phyloP scores from a whole-genome alignment of 495 filamentous ascomycete species.

The Aspergillus hancockii region DNA sequence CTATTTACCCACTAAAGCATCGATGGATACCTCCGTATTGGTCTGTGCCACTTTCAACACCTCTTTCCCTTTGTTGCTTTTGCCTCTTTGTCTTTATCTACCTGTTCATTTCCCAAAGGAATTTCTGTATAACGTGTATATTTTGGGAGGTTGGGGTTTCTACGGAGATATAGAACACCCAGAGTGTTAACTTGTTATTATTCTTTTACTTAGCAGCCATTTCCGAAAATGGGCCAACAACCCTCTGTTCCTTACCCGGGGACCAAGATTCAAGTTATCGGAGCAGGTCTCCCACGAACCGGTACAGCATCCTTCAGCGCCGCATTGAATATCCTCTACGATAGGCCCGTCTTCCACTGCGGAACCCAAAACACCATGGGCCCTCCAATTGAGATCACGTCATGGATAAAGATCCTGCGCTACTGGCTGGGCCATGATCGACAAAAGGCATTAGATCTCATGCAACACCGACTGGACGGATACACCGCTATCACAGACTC shows the following conservation, averaged over 20 bases:
- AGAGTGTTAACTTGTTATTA: no score
- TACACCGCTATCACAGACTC: constrained; percentile 54
- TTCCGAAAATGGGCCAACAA: constrained; percentile 22
- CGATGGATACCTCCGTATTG: no score
- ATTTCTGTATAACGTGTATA: no score
- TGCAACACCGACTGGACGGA: constrained; percentile 68
- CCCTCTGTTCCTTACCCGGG: constrained; percentile 20
- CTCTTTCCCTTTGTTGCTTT: no score
- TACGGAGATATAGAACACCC: no score
- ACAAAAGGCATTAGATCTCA: constrained; percentile 68
- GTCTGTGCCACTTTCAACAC: no score
- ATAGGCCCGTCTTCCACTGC: constrained; percentile 19
- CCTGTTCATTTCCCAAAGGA: no score
- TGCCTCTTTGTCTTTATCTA: no score
- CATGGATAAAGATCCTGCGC: constrained; percentile 23
- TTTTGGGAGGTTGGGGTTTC: no score
- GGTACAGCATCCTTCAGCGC: constrained; percentile 50
- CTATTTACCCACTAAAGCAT: no score
- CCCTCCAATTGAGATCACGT: constrained; percentile 20
- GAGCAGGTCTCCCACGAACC: constrained; percentile 52
- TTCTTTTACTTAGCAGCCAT: not conserved
- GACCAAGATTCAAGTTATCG: constrained; percentile 43
- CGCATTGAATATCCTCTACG: constrained; percentile 46
- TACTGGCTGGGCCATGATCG: constrained; percentile 17
- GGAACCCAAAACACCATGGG: constrained; percentile 29